Base-by-base conservation (phyloP, 495 filamentous ascomycete species). In the Physcia stellaris region DNA sequence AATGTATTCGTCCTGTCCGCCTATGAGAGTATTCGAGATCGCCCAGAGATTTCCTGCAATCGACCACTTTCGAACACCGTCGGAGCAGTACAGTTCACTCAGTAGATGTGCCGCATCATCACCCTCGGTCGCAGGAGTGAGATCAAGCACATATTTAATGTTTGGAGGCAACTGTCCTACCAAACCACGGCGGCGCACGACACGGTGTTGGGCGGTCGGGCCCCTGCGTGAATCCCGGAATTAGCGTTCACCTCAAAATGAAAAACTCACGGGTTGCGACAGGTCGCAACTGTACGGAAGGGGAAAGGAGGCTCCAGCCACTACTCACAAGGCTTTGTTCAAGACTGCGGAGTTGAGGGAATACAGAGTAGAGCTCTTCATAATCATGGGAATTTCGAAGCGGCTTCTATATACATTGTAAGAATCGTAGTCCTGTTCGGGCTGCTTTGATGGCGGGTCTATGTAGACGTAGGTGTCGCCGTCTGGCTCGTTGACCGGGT, bases 141-240 rank as follows among this genome's bases (percentile, higher is more conserved):
- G 60, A 44, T 81, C 77, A 38, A 81, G 47, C 12, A 79, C 52
- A 42, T 67, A 79, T 34, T 67, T 64, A 47, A 76, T 55, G 1
- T 60, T 60, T 0, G 41, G 30, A 0, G 62, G 63, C n/a, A 70
- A 48, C 6, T 35, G 33, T 2, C 51, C 45, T 4, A 39, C 33
- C 6, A 62, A 48, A 0, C 52, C 50, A 17, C 60, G 62, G 31
- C 54, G 58, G 20, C 53, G 58, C 5, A 61, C 55, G 1, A 49
- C 39, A 18, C 55, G 46, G 26, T 41, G 54, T 18, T 71, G 68
- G 4, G 24, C 35, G n/a, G 47, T 51, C 3, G 66, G 65, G 13
- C 48, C 53, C n/a, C n/a, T n/a, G n/a, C n/a, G n/a, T n/a, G n/a
- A n/a, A n/a, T n/a, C n/a, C n/a, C n/a, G n/a, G n/a, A n/a, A n/a